Evolutionary conservation across 2,329 filamentous ascomycete species (phyloP).

Genomic region (Fusarium oligoseptatum): DNA sequence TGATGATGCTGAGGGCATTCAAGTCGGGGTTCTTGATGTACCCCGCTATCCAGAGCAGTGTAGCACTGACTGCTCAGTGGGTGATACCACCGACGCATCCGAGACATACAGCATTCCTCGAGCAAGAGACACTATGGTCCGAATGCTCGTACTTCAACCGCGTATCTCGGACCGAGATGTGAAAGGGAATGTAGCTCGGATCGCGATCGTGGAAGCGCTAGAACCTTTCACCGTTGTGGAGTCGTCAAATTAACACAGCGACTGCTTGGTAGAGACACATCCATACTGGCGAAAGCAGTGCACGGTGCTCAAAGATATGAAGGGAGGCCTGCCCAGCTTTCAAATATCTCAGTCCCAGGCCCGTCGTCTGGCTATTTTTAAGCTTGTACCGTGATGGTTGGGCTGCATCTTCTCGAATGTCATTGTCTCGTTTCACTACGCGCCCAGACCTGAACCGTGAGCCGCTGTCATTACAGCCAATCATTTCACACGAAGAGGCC

Average conservation of each 20-base stretch:
- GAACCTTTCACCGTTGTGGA: background rate
- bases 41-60: slow-evolving; percentile 24
- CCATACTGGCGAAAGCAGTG: background rate
- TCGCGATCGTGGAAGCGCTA: background rate
- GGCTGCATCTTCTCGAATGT: slow-evolving; percentile 4
- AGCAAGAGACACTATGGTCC: background rate
- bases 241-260: background rate
- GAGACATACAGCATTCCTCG: background rate
- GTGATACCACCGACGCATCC: slow-evolving; percentile 18
- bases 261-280: background rate
- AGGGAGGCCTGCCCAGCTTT: background rate
- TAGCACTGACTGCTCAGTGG: slow-evolving; percentile 18
- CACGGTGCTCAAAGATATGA: background rate
- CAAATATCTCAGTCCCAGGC: background rate
- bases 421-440: slow-evolving; percentile 28
- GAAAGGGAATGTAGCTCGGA: background rate
- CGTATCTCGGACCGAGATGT: background rate
- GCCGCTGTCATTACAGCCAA: slow-evolving; percentile 28
- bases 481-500: slow-evolving; percentile 26
- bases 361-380: slow-evolving; percentile 19
- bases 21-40: slow-evolving; percentile 11
- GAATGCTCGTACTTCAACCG: background rate
- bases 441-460: slow-evolving; percentile 21
- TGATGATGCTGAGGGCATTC: slow-evolving; percentile 7
- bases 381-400: slow-evolving; percentile 15